Conservation (phyloP, 176 grass and related monocot species). For the Alloteropsis semialata region DNA sequence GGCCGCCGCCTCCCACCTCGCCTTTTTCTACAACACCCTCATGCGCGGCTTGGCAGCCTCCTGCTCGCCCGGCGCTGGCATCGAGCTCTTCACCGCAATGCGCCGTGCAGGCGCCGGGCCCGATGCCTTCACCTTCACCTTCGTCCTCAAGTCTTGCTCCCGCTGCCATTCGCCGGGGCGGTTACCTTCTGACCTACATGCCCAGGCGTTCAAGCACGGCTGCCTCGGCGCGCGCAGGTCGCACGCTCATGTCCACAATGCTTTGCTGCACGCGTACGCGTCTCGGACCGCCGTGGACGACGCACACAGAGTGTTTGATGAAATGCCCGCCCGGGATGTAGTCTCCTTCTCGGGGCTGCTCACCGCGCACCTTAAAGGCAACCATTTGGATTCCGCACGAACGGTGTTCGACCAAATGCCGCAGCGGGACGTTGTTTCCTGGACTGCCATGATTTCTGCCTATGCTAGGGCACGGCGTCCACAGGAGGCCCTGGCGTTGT, state of each 20-base stretch:
- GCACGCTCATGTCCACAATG: constrained; percentile 46
- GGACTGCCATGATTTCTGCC: constrained; percentile 60
- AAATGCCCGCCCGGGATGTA: constrained; percentile 49
- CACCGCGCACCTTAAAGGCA: constrained; percentile 31
- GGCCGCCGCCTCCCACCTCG: constrained; percentile 29
- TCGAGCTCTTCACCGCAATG: constrained; percentile 49
- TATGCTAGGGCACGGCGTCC: constrained; percentile 34
- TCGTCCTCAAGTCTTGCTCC: constrained; percentile 50
- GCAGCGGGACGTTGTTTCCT: constrained; percentile 43
- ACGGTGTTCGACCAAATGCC: constrained; percentile 53
- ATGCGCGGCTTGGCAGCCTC: constrained; percentile 46
- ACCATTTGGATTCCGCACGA: constrained; percentile 36
- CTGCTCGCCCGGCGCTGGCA: constrained; percentile 22
- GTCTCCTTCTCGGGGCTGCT: constrained; percentile 55
- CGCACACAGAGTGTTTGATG: constrained; percentile 43
- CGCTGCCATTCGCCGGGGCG: constrained; percentile 2
- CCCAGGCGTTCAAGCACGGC: constrained; percentile 44
- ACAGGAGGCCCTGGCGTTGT: constrained; percentile 47
- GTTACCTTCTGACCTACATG: constrained; percentile 41
- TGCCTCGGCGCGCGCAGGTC: constrained; percentile 28
- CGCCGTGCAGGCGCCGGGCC: constrained; percentile 27
- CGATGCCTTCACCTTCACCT: constrained; percentile 65
- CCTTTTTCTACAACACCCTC: constrained; percentile 74
- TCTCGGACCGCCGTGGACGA: constrained; percentile 10
- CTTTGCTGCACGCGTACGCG: constrained; percentile 47